Base-by-base conservation (phyloP, 139 green algal species). In the Nannochloris sp. region DNA sequence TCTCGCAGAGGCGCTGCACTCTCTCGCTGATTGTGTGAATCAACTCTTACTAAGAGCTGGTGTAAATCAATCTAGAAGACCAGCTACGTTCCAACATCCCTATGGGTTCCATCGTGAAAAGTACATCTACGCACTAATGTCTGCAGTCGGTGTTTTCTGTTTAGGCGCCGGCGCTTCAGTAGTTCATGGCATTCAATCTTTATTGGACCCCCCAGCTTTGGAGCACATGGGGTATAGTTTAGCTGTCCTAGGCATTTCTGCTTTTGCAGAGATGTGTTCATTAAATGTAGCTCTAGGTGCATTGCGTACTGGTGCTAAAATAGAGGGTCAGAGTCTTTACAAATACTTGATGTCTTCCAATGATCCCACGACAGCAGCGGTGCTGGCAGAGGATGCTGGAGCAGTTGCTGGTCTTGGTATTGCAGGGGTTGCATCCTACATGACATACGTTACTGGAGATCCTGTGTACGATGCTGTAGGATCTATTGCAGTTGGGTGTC, bases 61-160 rank as follows among this genome's bases (percentile, higher is more conserved):
- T 6, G 84, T 97, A 14, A 54, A 67, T 24, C 39, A 65, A 33
- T 84, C 55, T 66, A 85, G 74, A 44, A 70, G 42, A 24, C 78
- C 77, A 25, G 85, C 89, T 15, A 93, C 80, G 0, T 37, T 65
- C 31, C 53, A 79, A 64, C 85, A 96, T 72, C 89, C 88, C 2
- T 97, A 96, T 61, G 92, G 92, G 32, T 95, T 94, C 78, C 76
- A 85, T 59, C 77, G 85, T 8, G 91, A 97, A 61, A 88, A 92
- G 63, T 97, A 95, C 65, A 81, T 96, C 9, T 96, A 87, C 75
- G 85, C 80, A 4, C 81, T 97, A 5, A 93, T 97, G 51, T 85
- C 71, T n/a, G 90, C 86, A 2, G 88, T 96, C 6, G 87, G 88
- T 58, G 89, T 97, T 68, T 96, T 97, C 71, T 96, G 90, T 78